Evolutionary conservation across 495 filamentous ascomycete genomes (phyloP).

Genomic region (Mycothermus thermophilus): DNA sequence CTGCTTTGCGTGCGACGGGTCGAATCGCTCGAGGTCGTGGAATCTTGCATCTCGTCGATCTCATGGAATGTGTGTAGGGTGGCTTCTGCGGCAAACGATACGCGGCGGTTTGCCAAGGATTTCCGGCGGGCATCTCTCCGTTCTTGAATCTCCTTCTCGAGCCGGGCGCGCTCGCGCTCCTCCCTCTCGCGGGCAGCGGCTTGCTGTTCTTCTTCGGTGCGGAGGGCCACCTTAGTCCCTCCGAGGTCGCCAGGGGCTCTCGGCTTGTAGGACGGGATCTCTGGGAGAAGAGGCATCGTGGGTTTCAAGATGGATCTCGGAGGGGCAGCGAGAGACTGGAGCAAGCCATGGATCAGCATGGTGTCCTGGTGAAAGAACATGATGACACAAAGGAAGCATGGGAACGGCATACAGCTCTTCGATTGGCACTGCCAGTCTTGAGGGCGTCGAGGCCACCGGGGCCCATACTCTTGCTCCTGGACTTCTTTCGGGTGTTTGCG

Average conservation of each 20-base stretch:
- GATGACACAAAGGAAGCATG: too few relatives aligned
- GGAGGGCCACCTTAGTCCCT: conserved; percentile 37
- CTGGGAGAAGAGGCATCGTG: conserved; percentile 53
- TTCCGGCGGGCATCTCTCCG: conserved; percentile 77
- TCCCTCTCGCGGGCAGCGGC: conserved; percentile 60
- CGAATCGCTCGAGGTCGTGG: conserved; percentile 69
- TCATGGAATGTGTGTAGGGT: conserved; percentile 98
- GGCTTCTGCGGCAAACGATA: conserved; percentile 94
- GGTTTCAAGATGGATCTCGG: conserved; percentile 76
- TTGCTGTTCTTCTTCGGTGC: conserved; percentile 69
- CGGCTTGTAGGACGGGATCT: conserved; percentile 39
- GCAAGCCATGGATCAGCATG: conserved; percentile 2
- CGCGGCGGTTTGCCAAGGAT: conserved; percentile 81
- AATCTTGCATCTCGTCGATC: conserved; percentile 75
- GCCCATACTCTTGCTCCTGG: conserved; percentile 86
- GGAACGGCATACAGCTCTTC: conserved; percentile 66
- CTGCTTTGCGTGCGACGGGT: conserved; percentile 54
- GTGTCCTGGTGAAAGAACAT: too few relatives aligned
- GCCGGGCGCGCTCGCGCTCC: conserved; percentile 49
- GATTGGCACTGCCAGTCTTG: conserved; percentile 64
- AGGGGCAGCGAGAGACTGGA: conserved; percentile 37
- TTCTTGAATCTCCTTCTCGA: conserved; percentile 57
- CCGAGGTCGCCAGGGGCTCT: conserved; percentile 22
- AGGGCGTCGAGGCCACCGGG: conserved; percentile 77
- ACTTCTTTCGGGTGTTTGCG: conserved; percentile 58